Evolutionary conservation across 169 alveolate species (phyloP), one percentile per base, ranked within the genome.

Genomic region (Plasmodium coatneyi): DNA sequence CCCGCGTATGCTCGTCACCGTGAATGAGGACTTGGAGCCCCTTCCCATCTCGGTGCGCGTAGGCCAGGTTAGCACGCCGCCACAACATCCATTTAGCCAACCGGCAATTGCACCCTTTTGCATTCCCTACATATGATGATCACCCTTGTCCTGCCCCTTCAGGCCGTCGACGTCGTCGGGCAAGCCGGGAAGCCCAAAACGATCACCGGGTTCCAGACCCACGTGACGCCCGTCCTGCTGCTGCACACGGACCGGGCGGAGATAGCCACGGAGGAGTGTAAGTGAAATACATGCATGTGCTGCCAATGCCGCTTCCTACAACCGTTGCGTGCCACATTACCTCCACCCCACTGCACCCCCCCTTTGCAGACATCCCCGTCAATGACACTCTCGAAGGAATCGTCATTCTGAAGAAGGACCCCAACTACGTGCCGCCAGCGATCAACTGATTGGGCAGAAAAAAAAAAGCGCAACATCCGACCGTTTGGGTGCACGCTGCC

Each of bases 201-300:
- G 34, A 98, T 99, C 54, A 98, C 99, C 5, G 99, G 99, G 43
- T 99, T 99, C 97, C 99, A 99, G 95, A 99, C 99, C 12, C 99
- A 99, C 95, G 98, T 98, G 32, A 98, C 99, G 6, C 99, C 99
- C 25, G 99, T 99, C 32, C 98, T 98, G 52, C 95, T 98, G 16
- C 97, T 98, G 19, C 95, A 95, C 71, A 98, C 98, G 82, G 99
- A 97, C 90, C 96, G 99, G 82, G 99, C 99, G 34, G 99, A 98
- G 95, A 96, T 98, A 10, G 99, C 98, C 36, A 96, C 98, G 34
- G 99, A 98, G 74, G 99, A 98, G 92, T 98, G 93, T 84, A 84
- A 84, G 32, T 52, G 60, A 22, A 49, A 6, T 1, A 49, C 22
- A 3, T 14, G 25, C 22, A 14, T 16, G 60, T 49, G 60, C 19